Conservation (phyloP, 1,284 basidiomycete genomes). For the Apiotrichum domesticum region DNA sequence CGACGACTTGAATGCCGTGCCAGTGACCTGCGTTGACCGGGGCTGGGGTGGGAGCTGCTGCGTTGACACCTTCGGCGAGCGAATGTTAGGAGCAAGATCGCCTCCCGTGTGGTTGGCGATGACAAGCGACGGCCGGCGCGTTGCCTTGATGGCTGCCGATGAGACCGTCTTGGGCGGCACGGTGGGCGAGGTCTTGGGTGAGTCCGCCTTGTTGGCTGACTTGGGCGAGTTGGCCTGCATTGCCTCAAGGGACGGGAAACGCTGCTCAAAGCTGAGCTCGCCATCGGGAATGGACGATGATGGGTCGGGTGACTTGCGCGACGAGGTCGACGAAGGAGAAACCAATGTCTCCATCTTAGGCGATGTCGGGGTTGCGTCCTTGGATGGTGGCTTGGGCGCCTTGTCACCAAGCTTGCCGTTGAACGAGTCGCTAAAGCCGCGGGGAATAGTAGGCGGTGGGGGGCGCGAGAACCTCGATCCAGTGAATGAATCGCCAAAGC, state of each 20-base stretch:
- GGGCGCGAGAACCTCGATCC: background rate
- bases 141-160: background rate
- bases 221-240: constrained; percentile 9
- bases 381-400: background rate
- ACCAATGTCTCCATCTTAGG: background rate
- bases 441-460: background rate
- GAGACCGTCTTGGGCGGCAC: background rate
- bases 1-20: constrained; percentile 40
- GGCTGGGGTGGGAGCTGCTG: constrained; percentile 17
- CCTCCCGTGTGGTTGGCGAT: constrained; percentile 41
- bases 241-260: constrained; percentile 43
- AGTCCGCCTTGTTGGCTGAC: background rate
- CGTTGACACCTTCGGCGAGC: background rate
- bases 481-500: constrained; percentile 16
- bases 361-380: background rate
- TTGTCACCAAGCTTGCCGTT: background rate
- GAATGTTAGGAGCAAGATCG: constrained; percentile 10
- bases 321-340: background rate
- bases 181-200: background rate
- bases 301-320: constrained; percentile 6
- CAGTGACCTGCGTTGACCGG: constrained; percentile 46
- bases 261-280: constrained; percentile 36
- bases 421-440: constrained; percentile 5
- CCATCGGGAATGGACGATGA: constrained; percentile 23
- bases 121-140: constrained; percentile 19